phyloP scores from a whole-genome alignment of 1,284 basidiomycete genomes.

The Tranzscheliella williamsii region DNA sequence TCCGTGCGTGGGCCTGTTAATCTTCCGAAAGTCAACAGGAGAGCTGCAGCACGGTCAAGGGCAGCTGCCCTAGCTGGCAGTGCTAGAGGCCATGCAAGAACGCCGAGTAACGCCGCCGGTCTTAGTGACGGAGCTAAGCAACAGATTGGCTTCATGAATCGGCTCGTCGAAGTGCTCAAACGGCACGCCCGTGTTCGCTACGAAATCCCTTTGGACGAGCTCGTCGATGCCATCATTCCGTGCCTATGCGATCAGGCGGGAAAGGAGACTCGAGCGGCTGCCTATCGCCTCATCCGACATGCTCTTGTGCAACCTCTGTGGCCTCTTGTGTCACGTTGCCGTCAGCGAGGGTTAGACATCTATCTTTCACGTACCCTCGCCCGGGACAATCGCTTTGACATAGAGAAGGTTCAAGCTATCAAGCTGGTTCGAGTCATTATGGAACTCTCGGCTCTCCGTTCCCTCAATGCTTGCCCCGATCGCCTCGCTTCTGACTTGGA shows the following conservation, averaged over 20 bases:
- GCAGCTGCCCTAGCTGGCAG: constrained; percentile 29
- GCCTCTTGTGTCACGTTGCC: constrained; percentile 66
- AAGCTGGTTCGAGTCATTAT: constrained; percentile 85
- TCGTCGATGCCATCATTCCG: constrained; percentile 73
- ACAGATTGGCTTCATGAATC: constrained; percentile 64
- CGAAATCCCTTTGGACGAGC: constrained; percentile 72
- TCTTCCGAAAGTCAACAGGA: constrained; percentile 21
- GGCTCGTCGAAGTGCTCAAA: constrained; percentile 73
- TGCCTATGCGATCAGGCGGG: constrained; percentile 76
- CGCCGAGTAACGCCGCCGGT: constrained; percentile 42
- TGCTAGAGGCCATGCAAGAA: constrained; percentile 33
- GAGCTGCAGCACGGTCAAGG: constrained; percentile 28
- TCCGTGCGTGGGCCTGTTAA: constrained; percentile 11
- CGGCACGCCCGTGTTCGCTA: constrained; percentile 76
- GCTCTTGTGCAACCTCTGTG: constrained; percentile 69
- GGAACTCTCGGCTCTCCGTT: constrained; percentile 61
- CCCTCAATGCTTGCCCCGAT: constrained; percentile 23
- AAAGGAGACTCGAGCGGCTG: constrained; percentile 76
- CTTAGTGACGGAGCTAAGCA: constrained; percentile 39
- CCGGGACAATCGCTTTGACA: constrained; percentile 78
- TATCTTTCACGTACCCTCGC: constrained; percentile 81
- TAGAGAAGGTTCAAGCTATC: constrained; percentile 93
- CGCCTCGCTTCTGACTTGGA: constrained; percentile 63
- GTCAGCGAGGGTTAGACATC: constrained; percentile 75
- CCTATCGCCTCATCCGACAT: constrained; percentile 84